These are phyloP conservation scores for Rubia tinctorum DNA, from an alignment of 305 asterid genomes.

Conservation along the genomic window DNA sequence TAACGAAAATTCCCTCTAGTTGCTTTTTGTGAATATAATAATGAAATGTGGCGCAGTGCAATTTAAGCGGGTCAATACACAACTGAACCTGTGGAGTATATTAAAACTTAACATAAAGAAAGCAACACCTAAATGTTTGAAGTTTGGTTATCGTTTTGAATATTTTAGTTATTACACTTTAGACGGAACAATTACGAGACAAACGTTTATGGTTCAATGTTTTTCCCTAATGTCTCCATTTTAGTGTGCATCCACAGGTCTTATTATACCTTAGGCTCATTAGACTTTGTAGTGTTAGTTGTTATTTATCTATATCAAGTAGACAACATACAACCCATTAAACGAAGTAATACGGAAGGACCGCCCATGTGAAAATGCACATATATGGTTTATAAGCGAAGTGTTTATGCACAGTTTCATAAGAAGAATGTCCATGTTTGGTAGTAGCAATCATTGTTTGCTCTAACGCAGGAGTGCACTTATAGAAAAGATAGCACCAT, in stretches of 20 bases:
- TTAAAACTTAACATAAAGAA: too few relatives aligned
- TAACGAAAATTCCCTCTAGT: not conserved
- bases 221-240: not conserved
- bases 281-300: not conserved
- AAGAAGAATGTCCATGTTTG: too few relatives aligned
- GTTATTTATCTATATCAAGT: not conserved
- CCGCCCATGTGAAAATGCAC: not conserved
- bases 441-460: not conserved
- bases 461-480: not conserved
- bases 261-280: not conserved
- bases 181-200: not conserved
- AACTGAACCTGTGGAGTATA: too few relatives aligned
- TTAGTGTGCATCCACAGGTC: not conserved
- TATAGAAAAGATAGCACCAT: not conserved
- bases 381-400: too few relatives aligned
- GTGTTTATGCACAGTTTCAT: too few relatives aligned
- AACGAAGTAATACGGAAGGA: not conserved
- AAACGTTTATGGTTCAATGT: not conserved
- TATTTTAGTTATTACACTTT: not conserved
- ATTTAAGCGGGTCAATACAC: too few relatives aligned
- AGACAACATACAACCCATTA: not conserved
- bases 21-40: not conserved
- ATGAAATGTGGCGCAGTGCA: too few relatives aligned
- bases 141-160: not conserved
- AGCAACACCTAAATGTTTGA: not conserved